Evolutionary conservation across 2,329 filamentous ascomycete species (phyloP).

Genomic region (Cercospora zeina): DNA sequence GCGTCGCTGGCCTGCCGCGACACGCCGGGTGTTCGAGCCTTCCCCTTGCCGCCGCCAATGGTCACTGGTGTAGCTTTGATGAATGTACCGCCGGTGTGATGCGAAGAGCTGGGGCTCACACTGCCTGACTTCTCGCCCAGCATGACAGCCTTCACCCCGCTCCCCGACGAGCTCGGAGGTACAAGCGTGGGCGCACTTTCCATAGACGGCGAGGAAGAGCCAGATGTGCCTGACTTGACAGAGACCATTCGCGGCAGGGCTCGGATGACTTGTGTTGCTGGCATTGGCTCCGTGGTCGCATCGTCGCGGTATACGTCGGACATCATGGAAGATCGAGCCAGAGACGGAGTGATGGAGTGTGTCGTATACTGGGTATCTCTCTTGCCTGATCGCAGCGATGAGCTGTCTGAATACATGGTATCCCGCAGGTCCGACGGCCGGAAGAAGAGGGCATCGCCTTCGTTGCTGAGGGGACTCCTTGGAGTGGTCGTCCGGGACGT

Average conservation of each 20-base stretch:
- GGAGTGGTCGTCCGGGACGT: constrained; percentile 51
- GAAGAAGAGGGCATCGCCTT: constrained; percentile 84
- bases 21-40: constrained; percentile 37
- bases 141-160: constrained; percentile 36
- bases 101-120: constrained; percentile 40
- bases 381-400: constrained; percentile 46
- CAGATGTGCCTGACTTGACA: constrained; percentile 58
- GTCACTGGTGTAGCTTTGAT: constrained; percentile 51
- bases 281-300: constrained; percentile 73
- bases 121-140: constrained; percentile 42
- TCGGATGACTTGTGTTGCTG: constrained; percentile 82
- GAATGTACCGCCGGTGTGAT: constrained; percentile 33
- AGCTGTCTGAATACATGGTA: constrained; percentile 82
- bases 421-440: constrained; percentile 86
- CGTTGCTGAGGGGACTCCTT: constrained; percentile 52
- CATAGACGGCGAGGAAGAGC: constrained; percentile 19
- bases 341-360: constrained; percentile 52
- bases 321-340: constrained; percentile 64
- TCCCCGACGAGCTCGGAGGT: constrained; percentile 21
- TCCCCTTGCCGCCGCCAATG: constrained; percentile 44
- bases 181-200: constrained; percentile 20
- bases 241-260: constrained; percentile 91
- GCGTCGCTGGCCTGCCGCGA: constrained; percentile 32
- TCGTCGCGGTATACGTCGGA: constrained; percentile 94
- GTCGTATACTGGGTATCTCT: constrained; percentile 45